Evolutionary conservation across 2,329 filamentous ascomycete genomes (phyloP).

Genomic region (Aspergillus fijiensis): DNA sequence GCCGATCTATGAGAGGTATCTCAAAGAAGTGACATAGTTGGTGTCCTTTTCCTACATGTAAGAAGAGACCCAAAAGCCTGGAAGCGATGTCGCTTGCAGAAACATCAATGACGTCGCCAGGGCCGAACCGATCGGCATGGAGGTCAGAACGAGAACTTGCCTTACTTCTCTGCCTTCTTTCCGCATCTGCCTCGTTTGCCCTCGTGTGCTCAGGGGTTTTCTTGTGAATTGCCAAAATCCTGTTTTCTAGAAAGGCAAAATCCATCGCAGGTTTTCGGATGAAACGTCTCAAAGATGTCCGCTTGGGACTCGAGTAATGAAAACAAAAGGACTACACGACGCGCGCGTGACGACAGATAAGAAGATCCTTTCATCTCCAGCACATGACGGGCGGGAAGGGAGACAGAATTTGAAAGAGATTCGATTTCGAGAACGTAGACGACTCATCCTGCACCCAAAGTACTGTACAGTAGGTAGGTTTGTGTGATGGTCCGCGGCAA

Average conservation of each 20-base stretch:
- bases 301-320: not conserved
- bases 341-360: not conserved
- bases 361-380: not conserved
- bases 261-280: not conserved
- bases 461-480: not conserved
- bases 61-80: not conserved
- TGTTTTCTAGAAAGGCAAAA: not conserved
- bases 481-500: not conserved
- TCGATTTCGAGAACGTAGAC: not conserved
- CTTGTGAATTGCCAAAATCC: not conserved
- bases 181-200: not conserved
- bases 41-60: not conserved
- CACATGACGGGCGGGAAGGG: too few species aligned
- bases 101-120: not conserved
- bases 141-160: not conserved
- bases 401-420: not conserved
- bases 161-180: not conserved
- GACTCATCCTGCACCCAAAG: not conserved
- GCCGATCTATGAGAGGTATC: slow-evolving; percentile 9
- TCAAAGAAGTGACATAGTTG: not conserved
- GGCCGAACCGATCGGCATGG: not conserved
- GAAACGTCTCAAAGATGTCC: not conserved
- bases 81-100: not conserved
- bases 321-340: not conserved
- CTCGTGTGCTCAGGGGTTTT: not conserved